Base-by-base conservation (phyloP, 129 eudicot genomes). In the sunflower (Helianthus annuus) region DNA sequence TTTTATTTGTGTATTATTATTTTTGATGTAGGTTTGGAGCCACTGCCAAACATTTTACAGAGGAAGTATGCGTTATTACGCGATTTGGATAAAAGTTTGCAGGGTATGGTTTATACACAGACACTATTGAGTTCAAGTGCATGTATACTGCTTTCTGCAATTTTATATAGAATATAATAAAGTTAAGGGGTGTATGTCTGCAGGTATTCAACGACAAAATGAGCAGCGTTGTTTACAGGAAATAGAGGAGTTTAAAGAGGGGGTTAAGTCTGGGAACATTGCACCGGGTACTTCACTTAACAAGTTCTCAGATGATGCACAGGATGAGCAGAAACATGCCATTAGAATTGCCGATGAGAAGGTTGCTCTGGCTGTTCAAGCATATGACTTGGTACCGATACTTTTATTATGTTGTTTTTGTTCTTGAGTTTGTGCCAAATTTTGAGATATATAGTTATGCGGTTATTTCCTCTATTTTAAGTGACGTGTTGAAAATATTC, bases 321-420 rank as follows among this genome's bases (percentile, higher is more conserved):
- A 81, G 40, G 97, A 90, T 57, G 97, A 90, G 80, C 97, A 90
- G 76, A 90, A 87, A 54, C 97, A 90, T 77, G 97, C 91, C 19
- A 70, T 87, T 56, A 83, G 97, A 61, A 87, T 90, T 79, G 97
- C 94, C 40, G 97, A 90, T 73, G 97, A 90, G 83, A 90, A 90
- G 85, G 94, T 90, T 81, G 84, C 94, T 60, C 74, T 90, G 76
- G 94, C 97, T 55, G 87, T 83, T 63, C 97, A 90, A 81, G 91
- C 90, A 67, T 90, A 90, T 79, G 97, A 90, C 77, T 69, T 90
- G 97, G 97, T 90, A 83, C 66, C 17, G 6, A 49, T 14, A 3
- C n/a, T 1, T 11, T 6, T 55, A 0, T 22, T 27, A 3, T 1
- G 12, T 49, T 15, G 24, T 12, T 66, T 46, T 14, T 17, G 12